Conservation (phyloP, 2,329 filamentous ascomycete genomes). For the Phaeosphaeriaceae sp. region DNA sequence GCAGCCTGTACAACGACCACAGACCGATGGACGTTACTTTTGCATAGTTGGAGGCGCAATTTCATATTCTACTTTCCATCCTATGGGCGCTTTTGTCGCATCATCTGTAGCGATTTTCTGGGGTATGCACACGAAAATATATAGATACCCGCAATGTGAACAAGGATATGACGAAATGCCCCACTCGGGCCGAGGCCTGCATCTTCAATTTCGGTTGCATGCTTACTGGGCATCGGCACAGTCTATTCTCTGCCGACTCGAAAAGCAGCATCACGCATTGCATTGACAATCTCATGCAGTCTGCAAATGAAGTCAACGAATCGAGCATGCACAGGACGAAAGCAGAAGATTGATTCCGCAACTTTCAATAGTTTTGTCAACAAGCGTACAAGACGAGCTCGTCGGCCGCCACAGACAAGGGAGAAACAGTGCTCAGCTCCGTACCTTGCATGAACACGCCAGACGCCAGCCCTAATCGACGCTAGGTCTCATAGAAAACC, state of each 20-base stretch:
- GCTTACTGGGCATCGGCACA: neutral
- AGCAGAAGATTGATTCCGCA: neutral
- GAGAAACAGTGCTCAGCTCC: constrained; percentile 1
- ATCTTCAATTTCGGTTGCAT: constrained; percentile 19
- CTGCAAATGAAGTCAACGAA: neutral
- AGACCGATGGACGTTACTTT: neutral
- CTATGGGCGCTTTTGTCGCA: neutral
- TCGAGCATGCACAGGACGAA: neutral
- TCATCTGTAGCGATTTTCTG: neutral
- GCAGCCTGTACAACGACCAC: neutral
- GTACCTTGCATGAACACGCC: constrained; percentile 34
- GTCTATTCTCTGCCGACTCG: constrained; percentile 5
- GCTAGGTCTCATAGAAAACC: constrained; percentile 22
- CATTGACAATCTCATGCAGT: neutral
- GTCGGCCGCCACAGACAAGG: constrained; percentile 3
- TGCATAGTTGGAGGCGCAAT: neutral
- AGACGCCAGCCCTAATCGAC: constrained; percentile 13
- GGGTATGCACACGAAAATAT: constrained; percentile 3
- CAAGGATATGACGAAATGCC: constrained; percentile 25
- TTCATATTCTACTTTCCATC: neutral
- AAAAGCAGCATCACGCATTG: neutral
- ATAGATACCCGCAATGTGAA: constrained; percentile 9
- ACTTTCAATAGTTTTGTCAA: neutral
- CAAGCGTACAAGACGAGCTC: neutral
- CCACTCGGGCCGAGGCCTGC: constrained; percentile 13